These are phyloP conservation scores for Trypanosoma theileri DNA, from an alignment of 208 protist genomes.

Conservation along the genomic window DNA sequence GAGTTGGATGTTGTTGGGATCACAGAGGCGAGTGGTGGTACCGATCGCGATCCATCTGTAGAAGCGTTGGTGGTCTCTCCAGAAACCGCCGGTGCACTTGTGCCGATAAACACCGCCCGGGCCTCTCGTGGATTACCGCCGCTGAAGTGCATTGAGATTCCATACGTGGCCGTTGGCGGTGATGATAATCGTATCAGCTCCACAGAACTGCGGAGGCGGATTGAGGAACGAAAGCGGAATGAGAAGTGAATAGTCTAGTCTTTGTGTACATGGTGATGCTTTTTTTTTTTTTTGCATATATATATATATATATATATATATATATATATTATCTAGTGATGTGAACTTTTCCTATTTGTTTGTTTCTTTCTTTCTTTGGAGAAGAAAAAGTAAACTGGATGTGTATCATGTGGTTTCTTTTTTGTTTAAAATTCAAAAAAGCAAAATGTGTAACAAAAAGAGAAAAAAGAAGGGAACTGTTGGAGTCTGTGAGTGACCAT, in stretches of 20 bases:
- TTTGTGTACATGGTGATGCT: background rate
- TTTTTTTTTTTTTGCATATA: background rate
- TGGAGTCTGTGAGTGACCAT: too few species aligned
- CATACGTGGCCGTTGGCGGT: slow-evolving; percentile 47
- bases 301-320: background rate
- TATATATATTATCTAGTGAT: too few species aligned
- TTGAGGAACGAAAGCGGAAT: background rate
- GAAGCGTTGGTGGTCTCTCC: slow-evolving; percentile 81
- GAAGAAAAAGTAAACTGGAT: background rate
- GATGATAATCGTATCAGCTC: slow-evolving; percentile 60
- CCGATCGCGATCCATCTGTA: slow-evolving; percentile 52
- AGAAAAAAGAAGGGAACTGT: too few species aligned
- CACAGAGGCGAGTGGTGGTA: slow-evolving; percentile 65
- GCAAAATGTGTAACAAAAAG: too few species aligned
- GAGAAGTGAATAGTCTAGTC: background rate
- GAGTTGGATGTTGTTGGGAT: slow-evolving; percentile 68
- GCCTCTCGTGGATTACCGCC: slow-evolving; percentile 46
- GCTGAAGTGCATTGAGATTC: slow-evolving; percentile 55
- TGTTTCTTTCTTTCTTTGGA: background rate
- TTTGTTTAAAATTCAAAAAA: background rate
- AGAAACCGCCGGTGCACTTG: slow-evolving; percentile 62
- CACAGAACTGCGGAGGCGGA: slow-evolving; percentile 49
- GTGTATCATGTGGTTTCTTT: background rate
- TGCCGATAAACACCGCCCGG: slow-evolving; percentile 67
- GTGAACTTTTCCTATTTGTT: too few species aligned